phyloP scores from a whole-genome alignment of 129 eudicot species.

The Calendula officinalis region DNA sequence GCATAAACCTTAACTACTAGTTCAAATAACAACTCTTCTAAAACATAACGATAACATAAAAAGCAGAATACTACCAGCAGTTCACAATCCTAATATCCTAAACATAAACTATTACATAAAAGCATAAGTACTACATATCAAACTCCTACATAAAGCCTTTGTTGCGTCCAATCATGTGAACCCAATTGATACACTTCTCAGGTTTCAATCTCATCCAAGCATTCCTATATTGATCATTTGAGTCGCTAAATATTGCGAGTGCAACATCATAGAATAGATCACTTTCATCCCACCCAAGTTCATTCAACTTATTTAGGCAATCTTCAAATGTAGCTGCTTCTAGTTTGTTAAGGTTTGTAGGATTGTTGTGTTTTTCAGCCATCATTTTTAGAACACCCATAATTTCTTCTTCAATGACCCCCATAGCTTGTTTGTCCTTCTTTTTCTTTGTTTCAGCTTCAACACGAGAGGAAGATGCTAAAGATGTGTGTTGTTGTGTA shows the following conservation, averaged over 20 bases:
- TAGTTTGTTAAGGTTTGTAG: not conserved
- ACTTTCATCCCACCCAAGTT: not conserved
- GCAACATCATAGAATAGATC: not conserved
- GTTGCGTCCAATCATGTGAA: not conserved
- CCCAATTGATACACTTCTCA: constrained; percentile 4
- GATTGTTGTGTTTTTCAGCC: not conserved
- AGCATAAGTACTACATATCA: too few relatives aligned
- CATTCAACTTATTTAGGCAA: not conserved
- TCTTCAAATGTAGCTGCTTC: not conserved
- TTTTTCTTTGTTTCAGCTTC: not conserved
- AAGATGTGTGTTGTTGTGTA: not conserved
- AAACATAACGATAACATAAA: too few relatives aligned
- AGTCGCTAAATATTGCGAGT: not conserved
- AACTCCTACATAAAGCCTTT: not conserved
- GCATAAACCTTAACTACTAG: too few relatives aligned
- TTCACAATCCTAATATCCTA: too few relatives aligned
- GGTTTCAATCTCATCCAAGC: not conserved
- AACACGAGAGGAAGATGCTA: not conserved
- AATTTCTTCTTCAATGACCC: not conserved
- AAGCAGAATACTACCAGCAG: too few relatives aligned
- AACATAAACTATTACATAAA: not conserved
- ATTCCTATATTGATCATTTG: not conserved
- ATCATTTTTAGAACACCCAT: not conserved
- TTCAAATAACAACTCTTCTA: too few relatives aligned
- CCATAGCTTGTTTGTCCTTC: not conserved